Conservation (phyloP, 176 grass and related monocot species). For the Themeda triandra region DNA sequence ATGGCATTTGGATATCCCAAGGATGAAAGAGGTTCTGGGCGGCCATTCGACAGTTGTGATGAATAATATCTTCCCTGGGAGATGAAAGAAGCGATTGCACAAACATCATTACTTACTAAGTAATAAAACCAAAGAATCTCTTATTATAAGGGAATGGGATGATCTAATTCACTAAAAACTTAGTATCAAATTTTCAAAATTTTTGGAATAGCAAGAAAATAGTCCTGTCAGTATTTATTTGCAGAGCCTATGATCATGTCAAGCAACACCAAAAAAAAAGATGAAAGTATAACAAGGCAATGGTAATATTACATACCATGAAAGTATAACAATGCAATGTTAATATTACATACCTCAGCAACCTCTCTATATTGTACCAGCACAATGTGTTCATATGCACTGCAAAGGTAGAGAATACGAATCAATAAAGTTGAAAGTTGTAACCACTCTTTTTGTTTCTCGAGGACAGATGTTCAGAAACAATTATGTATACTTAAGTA, state of each 20-base stretch:
- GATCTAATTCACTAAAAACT: conserved; percentile 2
- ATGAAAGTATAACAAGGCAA: conserved; percentile 18
- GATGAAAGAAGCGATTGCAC: conserved; percentile 10
- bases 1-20: conserved; percentile 32
- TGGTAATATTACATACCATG: conserved; percentile 42
- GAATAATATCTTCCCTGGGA: conserved; percentile 79
- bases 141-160: not conserved
- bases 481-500: not conserved
- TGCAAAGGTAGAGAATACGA: conserved; percentile 42
- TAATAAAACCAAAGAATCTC: not conserved
- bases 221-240: conserved; percentile 6
- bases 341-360: conserved; percentile 66
- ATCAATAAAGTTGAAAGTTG: conserved; percentile 9
- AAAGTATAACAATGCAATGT: conserved; percentile 16
- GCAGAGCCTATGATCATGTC: not conserved
- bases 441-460: not conserved
- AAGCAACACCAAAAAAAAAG: conserved; percentile 17
- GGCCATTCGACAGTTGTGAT: conserved; percentile 49
- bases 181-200: conserved; percentile 8
- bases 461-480: conserved; percentile 12
- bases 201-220: conserved; percentile 11
- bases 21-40: conserved; percentile 45
- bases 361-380: conserved; percentile 95
- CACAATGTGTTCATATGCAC: conserved; percentile 87
- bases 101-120: not conserved